phyloP scores from a whole-genome alignment of 331 rosid genomes.

The Ulmus americana region DNA sequence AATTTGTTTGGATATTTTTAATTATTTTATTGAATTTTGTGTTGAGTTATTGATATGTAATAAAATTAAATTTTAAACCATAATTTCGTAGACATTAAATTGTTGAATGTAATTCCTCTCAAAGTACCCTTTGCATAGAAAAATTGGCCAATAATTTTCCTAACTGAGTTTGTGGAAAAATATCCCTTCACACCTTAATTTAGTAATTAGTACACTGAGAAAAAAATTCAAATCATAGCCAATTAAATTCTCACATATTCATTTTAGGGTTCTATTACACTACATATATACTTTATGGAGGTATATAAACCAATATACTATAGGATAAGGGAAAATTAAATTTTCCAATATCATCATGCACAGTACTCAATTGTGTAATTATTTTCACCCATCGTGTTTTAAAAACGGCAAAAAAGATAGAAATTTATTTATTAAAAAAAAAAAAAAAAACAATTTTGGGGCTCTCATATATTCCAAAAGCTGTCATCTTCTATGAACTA shows the following conservation, averaged over 20 bases:
- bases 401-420: background rate
- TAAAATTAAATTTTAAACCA: background rate
- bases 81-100: background rate
- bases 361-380: constrained; percentile 17
- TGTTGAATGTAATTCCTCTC: background rate
- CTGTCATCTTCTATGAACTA: background rate
- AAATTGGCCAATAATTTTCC: no score
- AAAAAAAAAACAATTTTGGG: background rate
- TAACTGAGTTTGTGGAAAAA: background rate
- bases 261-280: background rate
- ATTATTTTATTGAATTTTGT: background rate
- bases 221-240: constrained; percentile 9
- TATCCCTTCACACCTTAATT: background rate
- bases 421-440: no score
- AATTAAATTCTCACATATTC: constrained; percentile 11
- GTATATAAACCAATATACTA: background rate
- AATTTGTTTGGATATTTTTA: background rate
- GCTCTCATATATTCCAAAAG: background rate
- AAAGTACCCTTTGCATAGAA: background rate
- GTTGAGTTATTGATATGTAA: background rate
- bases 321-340: constrained; percentile 2
- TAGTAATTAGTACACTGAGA: constrained; percentile 1
- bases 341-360: constrained; percentile 15
- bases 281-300: background rate
- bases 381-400: background rate